phyloP scores from a whole-genome alignment of 2,329 filamentous ascomycete species.

The Sarocladium strictum region DNA sequence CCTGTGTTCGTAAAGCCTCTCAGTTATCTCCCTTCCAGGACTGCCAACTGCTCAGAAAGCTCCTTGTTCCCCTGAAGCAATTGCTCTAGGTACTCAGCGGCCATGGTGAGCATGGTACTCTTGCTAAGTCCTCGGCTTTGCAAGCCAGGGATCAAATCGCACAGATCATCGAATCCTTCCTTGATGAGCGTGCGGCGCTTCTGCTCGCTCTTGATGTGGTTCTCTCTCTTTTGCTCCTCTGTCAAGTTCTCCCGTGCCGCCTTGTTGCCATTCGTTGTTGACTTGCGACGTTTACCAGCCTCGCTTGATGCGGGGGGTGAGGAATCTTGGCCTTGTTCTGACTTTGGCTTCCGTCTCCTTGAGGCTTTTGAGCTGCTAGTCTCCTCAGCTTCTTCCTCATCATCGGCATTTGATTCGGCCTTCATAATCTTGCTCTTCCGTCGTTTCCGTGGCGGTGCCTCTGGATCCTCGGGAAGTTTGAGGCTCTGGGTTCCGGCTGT shows the following conservation, averaged over 20 bases:
- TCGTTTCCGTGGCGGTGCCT: slow-evolving; percentile 43
- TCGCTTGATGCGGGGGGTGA: slow-evolving; percentile 20
- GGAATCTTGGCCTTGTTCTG: slow-evolving; percentile 12
- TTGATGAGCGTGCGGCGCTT: slow-evolving; percentile 79
- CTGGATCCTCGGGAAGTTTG: slow-evolving; percentile 24
- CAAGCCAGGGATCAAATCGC: slow-evolving; percentile 68
- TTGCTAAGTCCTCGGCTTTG: slow-evolving; percentile 74
- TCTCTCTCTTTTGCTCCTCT: slow-evolving; percentile 76
- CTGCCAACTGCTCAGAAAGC: slow-evolving; percentile 47
- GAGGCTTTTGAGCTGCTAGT: slow-evolving; percentile 21
- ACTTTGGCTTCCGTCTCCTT: slow-evolving; percentile 5
- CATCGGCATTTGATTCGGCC: slow-evolving; percentile 33
- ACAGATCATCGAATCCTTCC: slow-evolving; percentile 76
- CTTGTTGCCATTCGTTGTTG: slow-evolving; percentile 36
- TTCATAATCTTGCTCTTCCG: slow-evolving; percentile 48
- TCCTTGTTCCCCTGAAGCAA: slow-evolving; percentile 62
- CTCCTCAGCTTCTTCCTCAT: slow-evolving; percentile 36
- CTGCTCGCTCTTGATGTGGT: slow-evolving; percentile 84
- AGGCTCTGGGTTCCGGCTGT: slow-evolving; percentile 13
- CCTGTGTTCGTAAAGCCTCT: background rate
- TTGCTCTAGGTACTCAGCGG: slow-evolving; percentile 72
- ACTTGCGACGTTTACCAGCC: slow-evolving; percentile 45
- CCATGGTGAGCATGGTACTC: slow-evolving; percentile 69
- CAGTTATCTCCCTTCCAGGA: slow-evolving; percentile 19
- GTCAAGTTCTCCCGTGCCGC: slow-evolving; percentile 63